Evolutionary conservation across 2,329 filamentous ascomycete species (phyloP).

Genomic region (Drechslera avenae): DNA sequence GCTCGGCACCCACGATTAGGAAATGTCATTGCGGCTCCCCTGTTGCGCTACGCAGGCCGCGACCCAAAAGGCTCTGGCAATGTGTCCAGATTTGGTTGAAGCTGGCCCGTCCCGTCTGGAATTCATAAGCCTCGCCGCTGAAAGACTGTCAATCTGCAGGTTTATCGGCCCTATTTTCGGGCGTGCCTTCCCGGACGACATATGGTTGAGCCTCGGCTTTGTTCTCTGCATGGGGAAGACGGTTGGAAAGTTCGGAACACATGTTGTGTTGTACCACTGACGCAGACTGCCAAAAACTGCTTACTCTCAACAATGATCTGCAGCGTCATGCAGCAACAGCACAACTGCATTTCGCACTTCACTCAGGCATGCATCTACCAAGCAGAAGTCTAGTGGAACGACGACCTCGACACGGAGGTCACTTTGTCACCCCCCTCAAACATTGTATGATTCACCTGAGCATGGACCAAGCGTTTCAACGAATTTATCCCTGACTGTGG

Average conservation of each 20-base stretch:
- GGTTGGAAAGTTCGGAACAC: neutral
- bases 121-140: neutral
- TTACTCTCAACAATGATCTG: constrained; percentile 5
- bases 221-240: constrained; percentile 1
- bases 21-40: neutral
- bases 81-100: neutral
- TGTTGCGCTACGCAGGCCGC: neutral
- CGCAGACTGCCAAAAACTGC: neutral
- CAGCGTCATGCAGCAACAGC: neutral
- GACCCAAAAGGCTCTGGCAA: neutral
- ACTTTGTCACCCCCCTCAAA: neutral
- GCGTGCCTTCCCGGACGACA: neutral
- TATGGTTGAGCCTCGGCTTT: constrained; percentile 3
- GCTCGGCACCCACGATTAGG: neutral
- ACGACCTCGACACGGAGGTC: neutral
- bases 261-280: constrained; percentile 1
- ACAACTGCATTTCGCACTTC: neutral
- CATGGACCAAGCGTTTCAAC: constrained; percentile 14
- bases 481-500: constrained; percentile 6
- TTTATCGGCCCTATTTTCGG: constrained; percentile 5
- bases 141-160: neutral
- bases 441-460: constrained; percentile 1
- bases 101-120: constrained; percentile 3
- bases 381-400: neutral
- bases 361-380: neutral